A percentile compares a stretch with the other conserved stretches of the same genome.
These are phyloP conservation scores for Geranium incanum DNA, from an alignment of 441 rosid species.

Conservation along the genomic window DNA sequence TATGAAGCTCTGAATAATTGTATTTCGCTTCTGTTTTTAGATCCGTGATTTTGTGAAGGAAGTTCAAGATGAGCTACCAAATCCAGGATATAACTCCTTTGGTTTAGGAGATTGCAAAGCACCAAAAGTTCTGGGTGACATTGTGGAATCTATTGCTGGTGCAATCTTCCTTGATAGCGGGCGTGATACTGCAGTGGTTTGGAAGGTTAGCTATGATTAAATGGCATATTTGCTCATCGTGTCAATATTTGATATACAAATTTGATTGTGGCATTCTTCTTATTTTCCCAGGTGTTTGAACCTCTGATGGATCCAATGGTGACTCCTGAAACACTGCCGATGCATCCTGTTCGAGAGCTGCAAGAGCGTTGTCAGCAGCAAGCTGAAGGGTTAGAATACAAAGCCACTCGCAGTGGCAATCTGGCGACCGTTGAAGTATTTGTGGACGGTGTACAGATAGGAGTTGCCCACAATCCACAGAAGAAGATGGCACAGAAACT, in stretches of 20 bases:
- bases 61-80: constrained; percentile 66
- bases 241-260: constrained; percentile 13
- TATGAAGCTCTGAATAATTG: constrained; percentile 12
- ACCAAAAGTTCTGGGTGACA: constrained; percentile 97
- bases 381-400: constrained; percentile 96
- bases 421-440: constrained; percentile 93
- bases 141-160: constrained; percentile 94
- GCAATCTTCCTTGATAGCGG: constrained; percentile 91
- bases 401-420: constrained; percentile 75
- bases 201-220: constrained; percentile 50
- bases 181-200: constrained; percentile 67
- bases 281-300: constrained; percentile 60
- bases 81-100: constrained; percentile 92
- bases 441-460: constrained; percentile 82
- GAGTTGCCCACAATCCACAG: constrained; percentile 90
- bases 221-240: background rate
- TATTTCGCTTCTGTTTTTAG: constrained; percentile 35
- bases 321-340: constrained; percentile 95
- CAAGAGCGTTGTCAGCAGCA: constrained; percentile 99
- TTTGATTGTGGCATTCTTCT: background rate
- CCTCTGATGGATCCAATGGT: constrained; percentile 95
- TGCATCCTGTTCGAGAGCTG: constrained; percentile 99
- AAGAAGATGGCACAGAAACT: constrained; percentile 99
- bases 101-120: constrained; percentile 99
- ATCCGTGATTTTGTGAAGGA: constrained; percentile 93